Percentiles rank a stretch among this genome's conserved stretches.
Evolutionary conservation across 2,329 filamentous ascomycete genomes (phyloP).

Genomic region (Volutella citrinella): DNA sequence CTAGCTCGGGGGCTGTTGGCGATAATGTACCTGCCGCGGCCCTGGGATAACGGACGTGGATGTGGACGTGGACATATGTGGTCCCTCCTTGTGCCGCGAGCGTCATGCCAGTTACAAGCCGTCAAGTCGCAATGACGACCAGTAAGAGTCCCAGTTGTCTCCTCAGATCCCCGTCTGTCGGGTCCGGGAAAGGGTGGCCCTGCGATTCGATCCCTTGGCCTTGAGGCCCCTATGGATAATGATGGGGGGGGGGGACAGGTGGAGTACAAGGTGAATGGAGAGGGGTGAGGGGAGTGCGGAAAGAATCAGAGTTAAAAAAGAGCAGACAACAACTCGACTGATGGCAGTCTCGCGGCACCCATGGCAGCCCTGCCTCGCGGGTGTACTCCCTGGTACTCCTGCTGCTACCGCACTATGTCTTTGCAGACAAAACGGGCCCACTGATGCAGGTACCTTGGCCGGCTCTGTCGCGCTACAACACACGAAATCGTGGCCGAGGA

Average conservation of each 20-base stretch:
- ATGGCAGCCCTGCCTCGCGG: too few species aligned
- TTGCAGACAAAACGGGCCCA: too few species aligned
- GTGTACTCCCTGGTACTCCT: too few species aligned
- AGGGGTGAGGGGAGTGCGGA: constrained; percentile 14
- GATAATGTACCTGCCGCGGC: constrained; percentile 24
- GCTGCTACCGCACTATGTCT: too few species aligned
- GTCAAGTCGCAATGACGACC: constrained; percentile 14
- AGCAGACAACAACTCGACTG: constrained; percentile 9
- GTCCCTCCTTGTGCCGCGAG: constrained; percentile 13
- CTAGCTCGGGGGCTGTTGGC: constrained; percentile 21
- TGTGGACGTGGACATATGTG: constrained; percentile 13
- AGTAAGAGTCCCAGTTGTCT: constrained; percentile 20
- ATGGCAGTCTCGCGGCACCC: too few species aligned
- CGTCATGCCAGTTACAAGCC: constrained; percentile 22
- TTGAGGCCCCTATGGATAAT: constrained; percentile 22
- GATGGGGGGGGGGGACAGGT: constrained; percentile 18
- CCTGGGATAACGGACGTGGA: constrained; percentile 14
- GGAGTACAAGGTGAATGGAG: too few species aligned
- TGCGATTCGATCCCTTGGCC: too few species aligned
- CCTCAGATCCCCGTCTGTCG: constrained; percentile 16
- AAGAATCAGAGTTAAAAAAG: constrained; percentile 12
- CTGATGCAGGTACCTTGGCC: too few species aligned
- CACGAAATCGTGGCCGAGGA: not conserved
- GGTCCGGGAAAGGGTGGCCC: constrained; percentile 16
- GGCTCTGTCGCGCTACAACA: too few species aligned